Evolutionary conservation across 495 filamentous ascomycete genomes (phyloP), one percentile per base, ranked within the genome.

Genomic region (Astrocystis sublimbata): DNA sequence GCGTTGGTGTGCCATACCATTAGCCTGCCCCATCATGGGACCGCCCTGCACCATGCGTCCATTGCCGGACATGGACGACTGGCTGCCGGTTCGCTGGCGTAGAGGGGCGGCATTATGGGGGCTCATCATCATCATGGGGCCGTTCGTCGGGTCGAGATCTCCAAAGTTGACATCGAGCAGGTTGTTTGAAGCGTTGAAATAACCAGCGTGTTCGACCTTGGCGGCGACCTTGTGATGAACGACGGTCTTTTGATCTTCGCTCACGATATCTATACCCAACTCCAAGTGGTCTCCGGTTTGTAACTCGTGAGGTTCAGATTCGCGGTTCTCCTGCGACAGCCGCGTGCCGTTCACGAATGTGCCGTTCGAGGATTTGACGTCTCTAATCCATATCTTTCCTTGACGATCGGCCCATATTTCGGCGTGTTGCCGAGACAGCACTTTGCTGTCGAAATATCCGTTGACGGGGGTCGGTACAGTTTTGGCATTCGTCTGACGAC

Each of bases 221-320:
- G 93, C 92, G 6, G 92, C 92, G 26, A 98, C 94, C 69, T 98
- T 98, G 75, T 97, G 94, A 73, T 98, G 94, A 13, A 98, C 92
- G 33, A 98, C 90, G 0, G 92, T 96, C 76, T 96, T 97, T 71
- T 97, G 93, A 72, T 98, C 94, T 70, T 98, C 94, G 68, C 91
- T 93, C 21, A 98, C 93, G 66, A 98, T 98, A 73, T 98, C 94
- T 57, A 98, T 98, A 46, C 94, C 94, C 43, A 98, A 77, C 69
- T 98, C 94, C 30, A 98, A 75, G 40, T 92, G 88, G 71, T 98
- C 94, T 64, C 89, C 85, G 59, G 92, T 90, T 60, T 91, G 86
- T 26, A 98, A 76, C 67, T 97, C 92, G 65, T 97, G 91, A 0
- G 94, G 92, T 42, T 98, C 94, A 1, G 93, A 97, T 67, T 98